These are phyloP conservation scores for Talaromyces pinophilus DNA, from an alignment of 2,329 filamentous ascomycete species.

Conservation along the genomic window DNA sequence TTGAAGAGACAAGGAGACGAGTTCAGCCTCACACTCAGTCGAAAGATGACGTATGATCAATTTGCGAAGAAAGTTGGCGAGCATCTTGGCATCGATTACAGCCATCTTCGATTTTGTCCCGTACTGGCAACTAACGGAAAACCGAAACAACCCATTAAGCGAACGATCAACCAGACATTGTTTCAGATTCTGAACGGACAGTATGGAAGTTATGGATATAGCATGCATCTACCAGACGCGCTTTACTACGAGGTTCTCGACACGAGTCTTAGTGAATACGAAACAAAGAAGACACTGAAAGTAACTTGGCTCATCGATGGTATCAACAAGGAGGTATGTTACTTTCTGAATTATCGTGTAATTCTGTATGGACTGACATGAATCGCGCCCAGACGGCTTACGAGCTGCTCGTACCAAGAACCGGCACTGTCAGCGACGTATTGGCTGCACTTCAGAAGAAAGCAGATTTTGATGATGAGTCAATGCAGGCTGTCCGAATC, in stretches of 20 bases:
- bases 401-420: conserved; percentile 86
- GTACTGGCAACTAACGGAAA: conserved; percentile 75
- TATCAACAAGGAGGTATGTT: conserved; percentile 76
- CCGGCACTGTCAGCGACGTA: conserved; percentile 76
- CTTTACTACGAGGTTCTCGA: conserved; percentile 93
- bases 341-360: too few relatives aligned
- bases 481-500: conserved; percentile 70
- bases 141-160: conserved; percentile 76
- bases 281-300: conserved; percentile 86
- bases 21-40: conserved; percentile 78
- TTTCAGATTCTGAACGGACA: conserved; percentile 75
- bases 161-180: conserved; percentile 69
- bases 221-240: conserved; percentile 69
- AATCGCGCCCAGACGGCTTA: conserved; percentile 3
- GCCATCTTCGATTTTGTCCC: conserved; percentile 88
- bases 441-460: conserved; percentile 77
- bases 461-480: conserved; percentile 74
- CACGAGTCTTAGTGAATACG: conserved; percentile 88
- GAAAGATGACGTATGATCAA: conserved; percentile 87
- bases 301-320: conserved; percentile 85
- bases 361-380: conserved; percentile 6
- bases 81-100: conserved; percentile 73
- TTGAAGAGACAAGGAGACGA: conserved; percentile 59
- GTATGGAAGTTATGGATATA: conserved; percentile 69
- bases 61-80: conserved; percentile 81